Conservation (phyloP, 805 yeast species). For the Sugiyamaella boreocaroliniensis region DNA sequence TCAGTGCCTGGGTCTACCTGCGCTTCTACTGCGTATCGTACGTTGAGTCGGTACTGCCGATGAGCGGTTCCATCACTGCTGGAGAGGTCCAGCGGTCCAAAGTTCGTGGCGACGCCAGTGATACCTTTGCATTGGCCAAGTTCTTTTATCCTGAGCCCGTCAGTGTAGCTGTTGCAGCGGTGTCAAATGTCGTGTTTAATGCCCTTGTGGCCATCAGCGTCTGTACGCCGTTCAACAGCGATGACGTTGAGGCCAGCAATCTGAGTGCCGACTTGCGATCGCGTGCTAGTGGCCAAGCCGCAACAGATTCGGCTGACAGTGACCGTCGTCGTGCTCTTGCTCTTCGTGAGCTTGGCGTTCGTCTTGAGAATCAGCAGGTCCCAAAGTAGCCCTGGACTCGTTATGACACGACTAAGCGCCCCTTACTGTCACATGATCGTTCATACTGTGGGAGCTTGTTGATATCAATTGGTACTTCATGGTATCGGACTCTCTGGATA, state of each 20-base stretch:
- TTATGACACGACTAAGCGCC: too few relatives aligned
- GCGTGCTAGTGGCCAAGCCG: conserved; percentile 8
- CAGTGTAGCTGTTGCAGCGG: conserved; percentile 45
- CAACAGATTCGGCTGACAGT: conserved; percentile 23
- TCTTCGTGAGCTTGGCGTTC: conserved; percentile 28
- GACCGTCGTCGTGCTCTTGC: conserved; percentile 32
- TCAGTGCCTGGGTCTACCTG: conserved; percentile 67
- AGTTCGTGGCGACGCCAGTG: conserved; percentile 80
- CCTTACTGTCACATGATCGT: too few relatives aligned
- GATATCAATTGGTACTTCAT: background rate
- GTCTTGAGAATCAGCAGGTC: conserved; percentile 9
- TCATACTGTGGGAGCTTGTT: background rate
- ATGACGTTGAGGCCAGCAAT: conserved; percentile 68
- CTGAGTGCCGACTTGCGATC: conserved; percentile 49
- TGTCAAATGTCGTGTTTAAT: conserved; percentile 44
- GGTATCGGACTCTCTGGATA: too few relatives aligned
- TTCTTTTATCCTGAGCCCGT: conserved; percentile 65
- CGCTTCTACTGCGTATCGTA: conserved; percentile 63
- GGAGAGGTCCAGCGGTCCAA: conserved; percentile 18
- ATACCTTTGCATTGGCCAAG: conserved; percentile 74
- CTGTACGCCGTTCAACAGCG: conserved; percentile 58
- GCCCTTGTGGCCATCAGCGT: conserved; percentile 41
- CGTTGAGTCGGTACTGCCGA: conserved; percentile 50
- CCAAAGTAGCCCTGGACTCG: background rate
- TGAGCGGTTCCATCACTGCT: conserved; percentile 15